A percentile compares a stretch with the other conserved stretches of the same genome.
Conservation (phyloP, 495 filamentous ascomycete genomes). For the Immersiella caudata region DNA sequence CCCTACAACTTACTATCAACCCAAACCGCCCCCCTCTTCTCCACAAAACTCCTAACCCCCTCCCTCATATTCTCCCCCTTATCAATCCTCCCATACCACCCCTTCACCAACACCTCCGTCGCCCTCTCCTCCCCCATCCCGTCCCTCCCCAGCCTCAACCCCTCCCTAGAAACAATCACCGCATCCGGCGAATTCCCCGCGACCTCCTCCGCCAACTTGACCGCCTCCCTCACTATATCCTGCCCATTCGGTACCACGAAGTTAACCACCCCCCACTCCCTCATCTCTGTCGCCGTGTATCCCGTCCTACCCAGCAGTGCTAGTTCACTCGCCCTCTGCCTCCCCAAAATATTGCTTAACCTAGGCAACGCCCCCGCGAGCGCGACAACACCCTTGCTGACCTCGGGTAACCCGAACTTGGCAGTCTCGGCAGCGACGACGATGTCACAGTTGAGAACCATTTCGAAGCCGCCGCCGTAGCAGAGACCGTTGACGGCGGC, state of each 20-base stretch:
- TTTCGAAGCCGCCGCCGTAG: conserved; percentile 78
- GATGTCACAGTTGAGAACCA: conserved; percentile 73
- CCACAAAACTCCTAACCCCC: conserved; percentile 77
- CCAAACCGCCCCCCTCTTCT: conserved; percentile 75
- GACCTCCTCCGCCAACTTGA: conserved; percentile 57
- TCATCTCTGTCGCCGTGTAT: conserved; percentile 63
- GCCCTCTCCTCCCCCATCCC: conserved; percentile 64
- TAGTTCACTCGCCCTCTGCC: conserved; percentile 73
- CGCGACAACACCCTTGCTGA: conserved; percentile 69
- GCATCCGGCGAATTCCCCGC: conserved; percentile 71
- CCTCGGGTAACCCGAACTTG: conserved; percentile 72
- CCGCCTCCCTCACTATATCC: conserved; percentile 45
- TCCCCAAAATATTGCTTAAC: conserved; percentile 66
- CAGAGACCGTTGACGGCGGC: conserved; percentile 79
- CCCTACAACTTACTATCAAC: conserved; percentile 75
- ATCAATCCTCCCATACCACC: conserved; percentile 62
- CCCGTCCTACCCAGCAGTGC: conserved; percentile 66
- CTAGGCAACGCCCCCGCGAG: conserved; percentile 75
- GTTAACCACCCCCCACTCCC: conserved; percentile 76
- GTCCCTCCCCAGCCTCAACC: conserved; percentile 66
- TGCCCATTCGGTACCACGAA: conserved; percentile 59
- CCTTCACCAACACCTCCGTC: conserved; percentile 58
- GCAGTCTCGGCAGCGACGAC: conserved; percentile 63
- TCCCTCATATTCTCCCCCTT: conserved; percentile 75
- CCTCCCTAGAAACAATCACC: conserved; percentile 68